Conservation (phyloP, 2,329 filamentous ascomycete species). For the Apiospora aurea region DNA sequence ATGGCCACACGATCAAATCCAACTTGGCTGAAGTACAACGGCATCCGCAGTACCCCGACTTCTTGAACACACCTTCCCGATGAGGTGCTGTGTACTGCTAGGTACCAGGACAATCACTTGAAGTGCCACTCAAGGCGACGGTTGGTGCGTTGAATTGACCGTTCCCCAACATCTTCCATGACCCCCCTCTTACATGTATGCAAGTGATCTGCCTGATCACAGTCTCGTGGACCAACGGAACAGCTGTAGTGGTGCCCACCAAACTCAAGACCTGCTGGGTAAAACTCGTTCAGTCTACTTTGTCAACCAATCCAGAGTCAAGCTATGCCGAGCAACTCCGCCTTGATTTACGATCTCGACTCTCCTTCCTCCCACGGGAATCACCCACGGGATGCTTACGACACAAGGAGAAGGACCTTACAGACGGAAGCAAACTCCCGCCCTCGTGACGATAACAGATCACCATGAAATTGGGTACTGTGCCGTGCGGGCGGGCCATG, state of each 20-base stretch:
- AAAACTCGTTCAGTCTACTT: not conserved
- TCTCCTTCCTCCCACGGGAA: not conserved
- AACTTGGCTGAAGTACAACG: not conserved
- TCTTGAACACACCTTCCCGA: not conserved
- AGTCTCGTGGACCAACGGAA: not conserved
- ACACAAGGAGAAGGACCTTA: not conserved
- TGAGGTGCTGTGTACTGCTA: not conserved
- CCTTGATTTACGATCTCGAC: not conserved
- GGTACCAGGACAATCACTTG: not conserved
- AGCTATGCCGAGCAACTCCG: not conserved
- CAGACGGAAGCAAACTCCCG: not conserved
- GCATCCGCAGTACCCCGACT: not conserved
- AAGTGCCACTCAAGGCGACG: not conserved
- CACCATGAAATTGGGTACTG: not conserved
- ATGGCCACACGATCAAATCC: not conserved
- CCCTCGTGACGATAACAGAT: not conserved
- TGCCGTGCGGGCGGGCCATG: not conserved
- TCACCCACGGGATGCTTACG: not conserved
- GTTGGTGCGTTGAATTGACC: not conserved
- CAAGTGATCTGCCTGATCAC: conserved; percentile 5
- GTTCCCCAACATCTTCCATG: not conserved
- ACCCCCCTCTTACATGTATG: conserved; percentile 6
- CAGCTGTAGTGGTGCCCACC: not conserved
- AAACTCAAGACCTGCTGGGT: not conserved
- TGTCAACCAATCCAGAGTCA: not conserved